Base-by-base conservation (phyloP, 495 filamentous ascomycete species). In the Chaetomidium leptoderma region DNA sequence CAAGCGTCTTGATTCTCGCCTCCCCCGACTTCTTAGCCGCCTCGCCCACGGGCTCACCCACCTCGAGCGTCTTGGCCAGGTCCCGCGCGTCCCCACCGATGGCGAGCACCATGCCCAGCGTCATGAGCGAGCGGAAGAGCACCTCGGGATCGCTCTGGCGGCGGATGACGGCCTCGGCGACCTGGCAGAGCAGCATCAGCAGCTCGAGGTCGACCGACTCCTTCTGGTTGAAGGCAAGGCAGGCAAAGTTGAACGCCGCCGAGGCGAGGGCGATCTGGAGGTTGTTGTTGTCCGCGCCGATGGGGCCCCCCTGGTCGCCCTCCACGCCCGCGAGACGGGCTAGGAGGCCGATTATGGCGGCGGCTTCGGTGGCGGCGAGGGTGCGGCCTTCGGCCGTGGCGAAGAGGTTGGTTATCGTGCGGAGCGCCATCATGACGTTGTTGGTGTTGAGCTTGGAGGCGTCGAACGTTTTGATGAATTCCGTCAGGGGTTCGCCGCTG, bases 321-420 rank as follows among this genome's bases (percentile, higher is more conserved):
- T 81, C 76, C 26, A 82, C 69, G 13, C 75, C 70, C 11, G 83
- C 64, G 26, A 77, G 60, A 33, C 71, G 65, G 9, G 69, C 73
- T 21, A 80, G 53, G 9, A 77, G 64, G 11, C 59, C 50, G 13
- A 71, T 53, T 30, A 85, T 76, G 42, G 74, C 71, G 56, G 86
- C 83, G 50, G 89, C 89, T 32, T 78, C 72, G 16, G 70, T 69
- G 4, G 81, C 72, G 0, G 81, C 81, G 1, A 92, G 72, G 17
- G 76, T 69, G 11, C 88, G 83, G 32, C 93, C 93, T 54, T 84
- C 74, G 4, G 79, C 68, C 0, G 88, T 90, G 54, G 83, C 82
- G 71, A 97, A 97, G 7, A 97, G 74, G 57, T 99, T 99, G n/a
- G 82, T 85, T 46, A 96, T 80, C 14, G 85, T 80, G 11, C 95